These are phyloP conservation scores for Beauveria caledonica DNA, from an alignment of 2,329 filamentous ascomycete genomes.

Conservation along the genomic window DNA sequence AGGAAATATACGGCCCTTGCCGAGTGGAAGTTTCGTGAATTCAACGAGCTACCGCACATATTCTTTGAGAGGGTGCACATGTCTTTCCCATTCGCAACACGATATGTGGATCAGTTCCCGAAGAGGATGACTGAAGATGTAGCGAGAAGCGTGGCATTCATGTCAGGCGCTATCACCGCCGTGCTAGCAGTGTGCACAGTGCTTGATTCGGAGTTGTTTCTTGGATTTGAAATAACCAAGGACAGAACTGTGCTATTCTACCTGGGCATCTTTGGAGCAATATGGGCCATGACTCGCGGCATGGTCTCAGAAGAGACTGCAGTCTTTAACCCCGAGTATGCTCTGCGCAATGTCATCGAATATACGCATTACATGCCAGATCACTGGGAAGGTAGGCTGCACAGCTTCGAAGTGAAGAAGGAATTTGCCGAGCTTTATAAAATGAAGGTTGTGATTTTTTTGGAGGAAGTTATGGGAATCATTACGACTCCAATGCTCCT, in stretches of 20 bases:
- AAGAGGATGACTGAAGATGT: slow-evolving; percentile 88
- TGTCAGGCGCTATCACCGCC: slow-evolving; percentile 77
- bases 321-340: slow-evolving; percentile 87
- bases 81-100: slow-evolving; percentile 86
- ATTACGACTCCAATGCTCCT: slow-evolving; percentile 86
- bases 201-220: slow-evolving; percentile 83
- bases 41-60: slow-evolving; percentile 90
- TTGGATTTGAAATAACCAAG: slow-evolving; percentile 83
- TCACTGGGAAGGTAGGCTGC: slow-evolving; percentile 83
- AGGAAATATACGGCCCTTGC: slow-evolving; percentile 88
- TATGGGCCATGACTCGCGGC: slow-evolving; percentile 78
- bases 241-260: slow-evolving; percentile 89
- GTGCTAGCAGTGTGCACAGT: slow-evolving; percentile 77
- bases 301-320: slow-evolving; percentile 79
- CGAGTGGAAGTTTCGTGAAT: slow-evolving; percentile 97
- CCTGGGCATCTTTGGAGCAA: slow-evolving; percentile 68
- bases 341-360: slow-evolving; percentile 78
- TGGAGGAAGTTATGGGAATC: slow-evolving; percentile 88
- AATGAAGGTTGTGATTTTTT: slow-evolving; percentile 81
- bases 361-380: slow-evolving; percentile 88
- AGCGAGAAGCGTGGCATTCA: slow-evolving; percentile 76
- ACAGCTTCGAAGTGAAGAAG: slow-evolving; percentile 84
- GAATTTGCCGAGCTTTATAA: slow-evolving; percentile 91
- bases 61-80: slow-evolving; percentile 87
- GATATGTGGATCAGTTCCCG: slow-evolving; percentile 92